Conservation (phyloP, 1,284 basidiomycete genomes). For the Fomitiporia mediterranea region DNA sequence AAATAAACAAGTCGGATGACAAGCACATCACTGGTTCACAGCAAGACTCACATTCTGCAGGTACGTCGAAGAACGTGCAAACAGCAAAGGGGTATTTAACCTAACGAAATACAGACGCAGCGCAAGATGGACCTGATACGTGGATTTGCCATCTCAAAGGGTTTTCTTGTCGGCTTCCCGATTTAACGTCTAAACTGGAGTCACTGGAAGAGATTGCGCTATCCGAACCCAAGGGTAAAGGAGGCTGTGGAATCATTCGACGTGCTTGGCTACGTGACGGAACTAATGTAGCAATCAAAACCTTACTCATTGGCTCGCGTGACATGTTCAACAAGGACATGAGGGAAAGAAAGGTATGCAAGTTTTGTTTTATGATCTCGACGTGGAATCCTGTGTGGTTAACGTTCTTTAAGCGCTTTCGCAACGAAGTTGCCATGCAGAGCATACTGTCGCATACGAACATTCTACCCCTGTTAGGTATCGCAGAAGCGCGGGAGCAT, state of each 20-base stretch:
- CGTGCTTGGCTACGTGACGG: neutral
- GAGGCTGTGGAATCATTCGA: conserved; percentile 12
- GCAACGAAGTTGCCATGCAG: conserved; percentile 8
- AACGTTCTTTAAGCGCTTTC: neutral
- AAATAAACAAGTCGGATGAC: neutral
- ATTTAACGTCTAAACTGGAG: neutral
- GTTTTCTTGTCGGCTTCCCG: neutral
- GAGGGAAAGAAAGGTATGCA: conserved; percentile 6
- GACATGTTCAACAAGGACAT: neutral
- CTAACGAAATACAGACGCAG: neutral
- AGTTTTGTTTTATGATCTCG: neutral
- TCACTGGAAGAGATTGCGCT: neutral
- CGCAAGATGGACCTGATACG: neutral
- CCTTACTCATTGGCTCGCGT: neutral
- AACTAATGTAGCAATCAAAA: conserved; percentile 6
- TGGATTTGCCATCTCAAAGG: neutral
- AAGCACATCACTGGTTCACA: neutral
- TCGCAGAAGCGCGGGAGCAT: neutral
- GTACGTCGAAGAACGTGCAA: neutral
- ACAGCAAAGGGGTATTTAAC: neutral
- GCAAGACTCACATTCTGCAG: too few species aligned
- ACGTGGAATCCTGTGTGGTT: too few species aligned
- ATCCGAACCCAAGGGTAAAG: neutral
- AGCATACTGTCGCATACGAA: conserved; percentile 6
- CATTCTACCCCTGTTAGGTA: conserved; percentile 6